Evolutionary conservation across 2,329 filamentous ascomycete species (phyloP).

Genomic region (Scedosporium dehoogii): DNA sequence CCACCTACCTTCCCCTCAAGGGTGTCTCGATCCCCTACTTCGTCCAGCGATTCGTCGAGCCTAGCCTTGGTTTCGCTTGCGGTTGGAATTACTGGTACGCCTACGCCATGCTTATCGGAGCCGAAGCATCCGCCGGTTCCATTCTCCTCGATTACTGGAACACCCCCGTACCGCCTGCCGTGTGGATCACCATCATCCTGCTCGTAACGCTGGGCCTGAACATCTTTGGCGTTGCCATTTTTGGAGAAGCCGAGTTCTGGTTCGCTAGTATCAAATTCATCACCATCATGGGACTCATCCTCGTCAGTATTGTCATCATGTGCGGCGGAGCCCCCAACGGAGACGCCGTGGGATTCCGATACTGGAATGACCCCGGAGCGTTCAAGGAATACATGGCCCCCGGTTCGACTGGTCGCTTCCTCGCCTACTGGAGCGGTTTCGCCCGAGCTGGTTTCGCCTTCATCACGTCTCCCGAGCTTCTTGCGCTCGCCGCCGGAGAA

Average conservation of each 20-base stretch:
- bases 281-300: constrained; percentile 47
- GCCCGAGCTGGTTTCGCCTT: constrained; percentile 52
- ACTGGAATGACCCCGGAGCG: constrained; percentile 28
- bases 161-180: constrained; percentile 36
- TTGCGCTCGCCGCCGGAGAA: constrained; percentile 55
- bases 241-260: constrained; percentile 53
- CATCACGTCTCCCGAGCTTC: constrained; percentile 52
- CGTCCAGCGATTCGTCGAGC: constrained; percentile 44
- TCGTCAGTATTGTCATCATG: constrained; percentile 45
- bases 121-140: constrained; percentile 47
- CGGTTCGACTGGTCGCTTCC: constrained; percentile 41
- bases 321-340: constrained; percentile 44
- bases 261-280: constrained; percentile 52
- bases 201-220: constrained; percentile 44
- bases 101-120: constrained; percentile 46
- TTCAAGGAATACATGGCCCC: constrained; percentile 36
- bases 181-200: constrained; percentile 51
- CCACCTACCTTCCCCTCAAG: constrained; percentile 42
- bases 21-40: constrained; percentile 49
- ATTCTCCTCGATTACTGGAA: constrained; percentile 54
- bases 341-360: constrained; percentile 30
- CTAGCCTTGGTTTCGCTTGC: constrained; percentile 43
- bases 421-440: constrained; percentile 48
- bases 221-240: constrained; percentile 45
- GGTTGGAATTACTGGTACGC: constrained; percentile 57